phyloP scores from a whole-genome alignment of 2,329 filamentous ascomycete species.

The Hypoxylon rubiginosum region DNA sequence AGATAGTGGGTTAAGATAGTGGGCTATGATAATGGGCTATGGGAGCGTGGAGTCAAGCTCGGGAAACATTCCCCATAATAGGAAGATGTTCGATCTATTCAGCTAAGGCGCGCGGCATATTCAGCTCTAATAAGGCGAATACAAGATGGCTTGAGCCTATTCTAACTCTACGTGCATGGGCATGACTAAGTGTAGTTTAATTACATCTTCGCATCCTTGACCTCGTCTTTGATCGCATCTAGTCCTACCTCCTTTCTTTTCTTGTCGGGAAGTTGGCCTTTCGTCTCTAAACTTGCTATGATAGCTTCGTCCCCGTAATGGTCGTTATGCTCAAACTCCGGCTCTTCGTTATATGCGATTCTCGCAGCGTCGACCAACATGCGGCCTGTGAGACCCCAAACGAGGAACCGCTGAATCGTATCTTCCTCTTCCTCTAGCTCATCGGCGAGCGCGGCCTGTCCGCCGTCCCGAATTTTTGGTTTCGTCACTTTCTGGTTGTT shows the following conservation, averaged over 20 bases:
- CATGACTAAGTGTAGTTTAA: constrained; percentile 7
- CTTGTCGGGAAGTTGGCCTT: constrained; percentile 64
- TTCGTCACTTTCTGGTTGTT: constrained; percentile 76
- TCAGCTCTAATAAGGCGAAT: constrained; percentile 15
- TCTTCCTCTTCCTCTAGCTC: constrained; percentile 57
- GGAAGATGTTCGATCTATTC: constrained; percentile 8
- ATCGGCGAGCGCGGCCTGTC: constrained; percentile 45
- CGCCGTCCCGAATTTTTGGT: constrained; percentile 57
- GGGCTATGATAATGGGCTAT: too few species aligned
- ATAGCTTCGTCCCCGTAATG: constrained; percentile 67
- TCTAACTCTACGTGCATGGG: constrained; percentile 40
- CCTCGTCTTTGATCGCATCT: constrained; percentile 52
- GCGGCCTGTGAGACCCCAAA: constrained; percentile 95
- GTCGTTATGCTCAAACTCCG: constrained; percentile 81
- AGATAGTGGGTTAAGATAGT: background rate
- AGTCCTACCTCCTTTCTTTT: constrained; percentile 54
- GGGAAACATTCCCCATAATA: background rate
- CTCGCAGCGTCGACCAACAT: constrained; percentile 90
- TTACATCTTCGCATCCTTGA: constrained; percentile 60
- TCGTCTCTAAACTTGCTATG: constrained; percentile 60
- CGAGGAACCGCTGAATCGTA: constrained; percentile 74
- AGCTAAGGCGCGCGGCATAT: constrained; percentile 5
- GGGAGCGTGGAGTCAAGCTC: constrained; percentile 4
- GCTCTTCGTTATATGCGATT: constrained; percentile 84
- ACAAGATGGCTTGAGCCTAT: constrained; percentile 38